phyloP scores from a whole-genome alignment of 1,284 basidiomycete genomes.

The Inonotus obliquus region DNA sequence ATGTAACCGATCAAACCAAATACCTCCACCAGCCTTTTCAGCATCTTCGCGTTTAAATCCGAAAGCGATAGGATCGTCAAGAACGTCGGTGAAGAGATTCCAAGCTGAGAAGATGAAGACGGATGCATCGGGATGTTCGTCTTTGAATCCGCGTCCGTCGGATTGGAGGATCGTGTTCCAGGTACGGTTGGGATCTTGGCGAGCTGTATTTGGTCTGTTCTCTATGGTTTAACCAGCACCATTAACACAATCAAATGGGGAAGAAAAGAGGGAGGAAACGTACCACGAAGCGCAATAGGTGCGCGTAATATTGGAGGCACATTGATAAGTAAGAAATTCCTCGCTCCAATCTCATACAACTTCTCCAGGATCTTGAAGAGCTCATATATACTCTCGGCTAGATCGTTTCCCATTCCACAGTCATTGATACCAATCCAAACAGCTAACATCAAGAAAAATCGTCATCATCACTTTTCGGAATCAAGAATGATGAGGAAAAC shows the following conservation, averaged over 20 bases:
- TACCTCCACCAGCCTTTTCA: slow-evolving; percentile 30
- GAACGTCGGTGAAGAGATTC: slow-evolving; percentile 40
- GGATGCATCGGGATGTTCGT: slow-evolving; percentile 38
- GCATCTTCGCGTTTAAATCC: slow-evolving; percentile 37
- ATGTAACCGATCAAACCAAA: slow-evolving; percentile 51
- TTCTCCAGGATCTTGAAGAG: slow-evolving; percentile 42
- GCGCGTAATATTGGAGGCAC: slow-evolving; percentile 49
- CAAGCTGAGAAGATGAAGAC: slow-evolving; percentile 46
- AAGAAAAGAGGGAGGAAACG: background rate
- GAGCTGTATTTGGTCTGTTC: background rate
- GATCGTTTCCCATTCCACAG: slow-evolving; percentile 38
- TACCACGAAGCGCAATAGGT: slow-evolving; percentile 20
- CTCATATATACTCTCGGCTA: slow-evolving; percentile 24
- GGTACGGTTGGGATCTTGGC: slow-evolving; percentile 22
- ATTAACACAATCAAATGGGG: background rate
- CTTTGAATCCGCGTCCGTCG: slow-evolving; percentile 32
- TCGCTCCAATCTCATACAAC: slow-evolving; percentile 47
- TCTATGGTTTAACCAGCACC: no score
- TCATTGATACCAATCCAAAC: slow-evolving; percentile 67
- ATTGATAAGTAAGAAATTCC: slow-evolving; percentile 61
- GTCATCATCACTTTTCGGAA: background rate
- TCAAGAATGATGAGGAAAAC: background rate
- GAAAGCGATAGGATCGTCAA: slow-evolving; percentile 39
- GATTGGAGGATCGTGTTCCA: slow-evolving; percentile 44
- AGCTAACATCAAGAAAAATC: slow-evolving; percentile 33